Evolutionary conservation across 805 yeast genomes (phyloP).

Genomic region (Barnettozyma sp.): DNA sequence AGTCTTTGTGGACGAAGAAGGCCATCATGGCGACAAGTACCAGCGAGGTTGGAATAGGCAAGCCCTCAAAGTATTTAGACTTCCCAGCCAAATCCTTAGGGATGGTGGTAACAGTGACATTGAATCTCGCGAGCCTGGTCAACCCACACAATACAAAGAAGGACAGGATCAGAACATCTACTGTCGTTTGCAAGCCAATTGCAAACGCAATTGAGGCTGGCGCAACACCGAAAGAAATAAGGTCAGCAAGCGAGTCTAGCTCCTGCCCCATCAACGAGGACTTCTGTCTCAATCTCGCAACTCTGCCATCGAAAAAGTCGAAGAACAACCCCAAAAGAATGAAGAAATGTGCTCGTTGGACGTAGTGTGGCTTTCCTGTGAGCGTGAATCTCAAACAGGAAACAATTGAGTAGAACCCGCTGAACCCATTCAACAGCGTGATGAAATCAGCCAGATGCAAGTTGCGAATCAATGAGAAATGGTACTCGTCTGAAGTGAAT

Average conservation of each 20-base stretch:
- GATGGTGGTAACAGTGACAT: conserved; percentile 85
- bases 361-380: conserved; percentile 61
- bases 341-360: conserved; percentile 84
- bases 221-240: conserved; percentile 90
- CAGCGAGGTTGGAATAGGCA: conserved; percentile 90
- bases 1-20: conserved; percentile 46
- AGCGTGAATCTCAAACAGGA: conserved; percentile 77
- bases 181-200: conserved; percentile 79
- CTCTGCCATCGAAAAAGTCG: conserved; percentile 96
- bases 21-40: conserved; percentile 71
- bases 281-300: conserved; percentile 89
- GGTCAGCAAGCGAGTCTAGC: conserved; percentile 92
- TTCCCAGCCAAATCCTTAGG: conserved; percentile 89
- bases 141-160: conserved; percentile 91
- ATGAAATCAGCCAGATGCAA: conserved; percentile 95
- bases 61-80: conserved; percentile 88
- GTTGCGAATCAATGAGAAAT: conserved; percentile 77
- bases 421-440: conserved; percentile 87
- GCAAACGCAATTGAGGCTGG: conserved; percentile 92
- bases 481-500: conserved; percentile 77
- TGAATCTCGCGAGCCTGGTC: conserved; percentile 90
- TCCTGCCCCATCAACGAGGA: conserved; percentile 95
- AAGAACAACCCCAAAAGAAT: conserved; percentile 89
- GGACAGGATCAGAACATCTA: conserved; percentile 69
- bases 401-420: conserved; percentile 86